phyloP scores from a whole-genome alignment of 371 early-diverging fungal species.

The Quaeritorhiza haematococci region DNA sequence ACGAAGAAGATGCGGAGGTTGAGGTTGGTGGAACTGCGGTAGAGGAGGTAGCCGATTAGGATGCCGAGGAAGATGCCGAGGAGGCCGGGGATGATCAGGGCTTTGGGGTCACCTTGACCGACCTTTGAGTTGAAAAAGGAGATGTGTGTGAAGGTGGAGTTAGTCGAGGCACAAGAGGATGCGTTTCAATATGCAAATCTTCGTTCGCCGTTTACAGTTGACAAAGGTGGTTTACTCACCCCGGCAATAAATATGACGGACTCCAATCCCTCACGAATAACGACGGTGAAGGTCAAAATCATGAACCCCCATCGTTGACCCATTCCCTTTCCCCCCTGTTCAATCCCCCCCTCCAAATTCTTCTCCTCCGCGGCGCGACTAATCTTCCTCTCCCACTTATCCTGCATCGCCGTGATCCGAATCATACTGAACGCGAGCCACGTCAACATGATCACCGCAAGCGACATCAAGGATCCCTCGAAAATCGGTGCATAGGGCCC shows the following conservation, averaged over 20 bases:
- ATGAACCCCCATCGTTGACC: background rate
- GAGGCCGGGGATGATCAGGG: slow-evolving; percentile 8
- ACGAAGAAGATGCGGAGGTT: slow-evolving; percentile 8
- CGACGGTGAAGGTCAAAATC: slow-evolving; percentile 16
- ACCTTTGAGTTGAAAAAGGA: no score
- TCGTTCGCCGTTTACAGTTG: no score
- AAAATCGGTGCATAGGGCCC: slow-evolving; percentile 5
- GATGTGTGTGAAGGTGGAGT: no score
- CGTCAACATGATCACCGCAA: slow-evolving; percentile 11
- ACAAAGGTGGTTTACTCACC: no score
- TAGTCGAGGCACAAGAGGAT: no score
- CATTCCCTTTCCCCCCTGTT: background rate
- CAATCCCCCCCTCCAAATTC: no score
- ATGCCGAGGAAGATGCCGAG: slow-evolving; percentile 7
- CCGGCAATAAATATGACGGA: slow-evolving; percentile 20
- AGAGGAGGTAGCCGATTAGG: slow-evolving; percentile 3
- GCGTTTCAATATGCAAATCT: no score
- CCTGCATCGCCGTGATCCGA: background rate
- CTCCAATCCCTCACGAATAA: slow-evolving; percentile 18
- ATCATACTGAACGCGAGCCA: slow-evolving; percentile 7
- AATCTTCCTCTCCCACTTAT: slow-evolving; percentile 18
- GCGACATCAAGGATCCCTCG: slow-evolving; percentile 11
- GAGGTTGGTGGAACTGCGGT: background rate
- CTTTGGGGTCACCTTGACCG: slow-evolving; percentile 17
- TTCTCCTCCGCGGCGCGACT: background rate